These are phyloP conservation scores for Firmiana major DNA, from an alignment of 345 rosid genomes.

Conservation along the genomic window DNA sequence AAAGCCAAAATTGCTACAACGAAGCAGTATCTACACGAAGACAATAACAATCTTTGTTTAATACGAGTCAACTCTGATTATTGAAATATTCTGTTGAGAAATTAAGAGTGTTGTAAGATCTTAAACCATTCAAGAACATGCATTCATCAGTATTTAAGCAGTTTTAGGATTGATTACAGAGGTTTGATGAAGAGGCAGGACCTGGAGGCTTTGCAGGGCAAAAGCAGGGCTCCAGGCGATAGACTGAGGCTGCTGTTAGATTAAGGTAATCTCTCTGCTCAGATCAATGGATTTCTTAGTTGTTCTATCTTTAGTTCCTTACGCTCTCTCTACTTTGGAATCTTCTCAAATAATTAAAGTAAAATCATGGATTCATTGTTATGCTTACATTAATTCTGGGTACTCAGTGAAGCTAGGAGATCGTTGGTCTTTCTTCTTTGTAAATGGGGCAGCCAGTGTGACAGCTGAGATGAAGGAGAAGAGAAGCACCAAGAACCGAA, in stretches of 20 bases:
- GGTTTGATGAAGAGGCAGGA: too few relatives aligned
- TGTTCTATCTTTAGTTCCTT: not conserved
- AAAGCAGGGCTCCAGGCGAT: not conserved
- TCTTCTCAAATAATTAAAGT: not conserved
- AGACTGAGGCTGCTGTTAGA: not conserved
- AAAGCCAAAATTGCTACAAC: constrained; percentile 41
- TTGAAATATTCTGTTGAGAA: not conserved
- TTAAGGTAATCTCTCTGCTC: not conserved
- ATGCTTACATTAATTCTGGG: constrained; percentile 56
- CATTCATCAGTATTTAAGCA: too few relatives aligned
- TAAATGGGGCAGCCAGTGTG: constrained; percentile 40
- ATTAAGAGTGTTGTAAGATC: not conserved
- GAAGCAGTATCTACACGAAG: constrained; percentile 61
- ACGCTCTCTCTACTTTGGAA: not conserved
- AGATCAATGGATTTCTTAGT: not conserved
- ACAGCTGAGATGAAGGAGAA: constrained; percentile 65
- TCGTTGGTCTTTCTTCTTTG: constrained; percentile 25
- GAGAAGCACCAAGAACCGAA: constrained; percentile 46
- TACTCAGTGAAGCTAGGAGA: constrained; percentile 43
- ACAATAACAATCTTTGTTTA: not conserved
- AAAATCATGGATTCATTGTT: constrained; percentile 5
- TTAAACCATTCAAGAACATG: too few relatives aligned
- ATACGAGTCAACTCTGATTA: not conserved
- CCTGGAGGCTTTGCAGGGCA: not conserved
- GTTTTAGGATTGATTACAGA: too few relatives aligned